Conservation (phyloP, 75 land plant species). For the Ceratopteris richardii region DNA sequence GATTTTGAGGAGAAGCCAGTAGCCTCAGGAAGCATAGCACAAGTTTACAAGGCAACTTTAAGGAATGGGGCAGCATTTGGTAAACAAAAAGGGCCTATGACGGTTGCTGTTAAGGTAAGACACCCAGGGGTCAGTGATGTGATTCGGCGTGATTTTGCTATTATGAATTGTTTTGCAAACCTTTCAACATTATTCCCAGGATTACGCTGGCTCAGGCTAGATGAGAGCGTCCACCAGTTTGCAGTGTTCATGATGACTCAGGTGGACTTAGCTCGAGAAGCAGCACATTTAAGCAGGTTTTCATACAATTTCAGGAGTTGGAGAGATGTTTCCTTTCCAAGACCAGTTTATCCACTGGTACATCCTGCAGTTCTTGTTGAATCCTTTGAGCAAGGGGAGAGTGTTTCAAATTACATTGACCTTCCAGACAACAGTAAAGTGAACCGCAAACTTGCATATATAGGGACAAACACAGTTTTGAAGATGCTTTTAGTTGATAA, state of each 20-base stretch:
- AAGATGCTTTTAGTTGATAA: constrained; percentile 38
- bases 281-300: constrained; percentile 34
- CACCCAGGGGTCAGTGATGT: constrained; percentile 29
- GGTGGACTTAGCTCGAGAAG: constrained; percentile 36
- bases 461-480: constrained; percentile 28
- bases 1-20: constrained; percentile 36
- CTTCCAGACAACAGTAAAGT: constrained; percentile 12
- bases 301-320: constrained; percentile 29
- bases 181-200: constrained; percentile 15
- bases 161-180: constrained; percentile 26
- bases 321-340: constrained; percentile 37
- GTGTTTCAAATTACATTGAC: constrained; percentile 30
- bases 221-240: constrained; percentile 30
- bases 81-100: constrained; percentile 14
- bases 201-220: constrained; percentile 19
- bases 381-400: constrained; percentile 32
- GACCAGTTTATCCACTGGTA: constrained; percentile 31
- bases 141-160: constrained; percentile 24
- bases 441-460: constrained; percentile 20
- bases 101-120: constrained; percentile 31
- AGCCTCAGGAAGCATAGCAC: constrained; percentile 33
- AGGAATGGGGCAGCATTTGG: constrained; percentile 9
- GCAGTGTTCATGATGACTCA: constrained; percentile 25
- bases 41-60: constrained; percentile 24
- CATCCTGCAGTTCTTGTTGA: constrained; percentile 36